Percentiles rank a stretch among this genome's conserved stretches.
Conservation (phyloP, 208 protist species). For the Wallacemonas rigidus region DNA sequence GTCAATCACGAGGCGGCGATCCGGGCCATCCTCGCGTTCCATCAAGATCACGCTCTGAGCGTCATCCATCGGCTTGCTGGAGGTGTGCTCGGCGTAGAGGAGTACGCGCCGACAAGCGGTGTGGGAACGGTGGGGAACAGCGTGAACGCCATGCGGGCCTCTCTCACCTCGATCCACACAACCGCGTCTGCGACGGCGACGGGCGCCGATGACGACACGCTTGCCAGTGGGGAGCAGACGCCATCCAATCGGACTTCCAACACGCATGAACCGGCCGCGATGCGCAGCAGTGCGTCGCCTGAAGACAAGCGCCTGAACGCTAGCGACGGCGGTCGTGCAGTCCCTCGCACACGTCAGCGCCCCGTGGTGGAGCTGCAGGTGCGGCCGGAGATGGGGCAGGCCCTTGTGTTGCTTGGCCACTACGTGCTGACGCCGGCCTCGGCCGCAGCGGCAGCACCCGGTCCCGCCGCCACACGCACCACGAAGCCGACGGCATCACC, state of each 20-base stretch:
- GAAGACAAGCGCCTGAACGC: not conserved
- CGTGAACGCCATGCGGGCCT: not conserved
- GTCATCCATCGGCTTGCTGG: constrained; percentile 35
- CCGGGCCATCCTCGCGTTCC: constrained; percentile 51
- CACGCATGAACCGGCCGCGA: not conserved
- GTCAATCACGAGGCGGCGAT: constrained; percentile 44
- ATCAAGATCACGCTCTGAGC: constrained; percentile 45
- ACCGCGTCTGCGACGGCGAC: not conserved
- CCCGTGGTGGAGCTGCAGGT: constrained; percentile 41
- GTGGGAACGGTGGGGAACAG: not conserved
- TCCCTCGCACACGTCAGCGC: not conserved
- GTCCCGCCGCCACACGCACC: constrained; percentile 7
- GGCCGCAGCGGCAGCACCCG: constrained; percentile 19
- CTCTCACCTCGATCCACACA: not conserved
- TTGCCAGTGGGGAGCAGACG: constrained; percentile 13
- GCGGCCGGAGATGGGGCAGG: constrained; percentile 45
- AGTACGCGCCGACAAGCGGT: not conserved
- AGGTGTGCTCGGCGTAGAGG: constrained; percentile 7
- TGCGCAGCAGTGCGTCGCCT: not conserved
- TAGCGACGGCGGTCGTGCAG: not conserved
- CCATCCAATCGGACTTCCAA: not conserved
- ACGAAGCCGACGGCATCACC: constrained; percentile 7
- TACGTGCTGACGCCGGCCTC: constrained; percentile 23
- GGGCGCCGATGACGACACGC: constrained; percentile 8
- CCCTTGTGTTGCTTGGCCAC: constrained; percentile 53